Conservation (phyloP, 805 yeast species). For the Starmerella etchellsii region DNA sequence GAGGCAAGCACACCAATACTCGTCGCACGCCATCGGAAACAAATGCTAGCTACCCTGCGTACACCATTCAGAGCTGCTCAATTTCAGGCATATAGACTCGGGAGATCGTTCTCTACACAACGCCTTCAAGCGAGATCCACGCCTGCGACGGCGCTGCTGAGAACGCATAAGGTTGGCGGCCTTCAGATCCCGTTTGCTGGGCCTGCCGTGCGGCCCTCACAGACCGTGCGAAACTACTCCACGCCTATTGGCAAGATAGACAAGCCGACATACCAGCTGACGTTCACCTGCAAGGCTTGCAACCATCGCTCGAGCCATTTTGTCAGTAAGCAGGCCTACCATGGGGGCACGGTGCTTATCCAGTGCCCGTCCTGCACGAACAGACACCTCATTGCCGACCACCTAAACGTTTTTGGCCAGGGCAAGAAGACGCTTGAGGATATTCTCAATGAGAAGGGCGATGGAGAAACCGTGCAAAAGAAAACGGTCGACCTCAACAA, state of each 20-base stretch:
- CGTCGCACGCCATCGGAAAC: too few species aligned
- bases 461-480: slow-evolving; percentile 60
- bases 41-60: too few species aligned
- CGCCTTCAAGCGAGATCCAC: too few species aligned
- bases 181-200: too few species aligned
- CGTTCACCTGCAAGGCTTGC: slow-evolving; percentile 87
- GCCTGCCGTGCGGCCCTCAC: too few species aligned
- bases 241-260: slow-evolving; percentile 37
- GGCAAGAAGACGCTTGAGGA: slow-evolving; percentile 66
- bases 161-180: too few species aligned
- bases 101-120: too few species aligned
- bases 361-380: slow-evolving; percentile 86
- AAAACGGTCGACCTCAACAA: slow-evolving; percentile 44
- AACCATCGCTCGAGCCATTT: slow-evolving; percentile 71
- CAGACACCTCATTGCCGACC: slow-evolving; percentile 86
- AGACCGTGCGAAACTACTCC: slow-evolving; percentile 3
- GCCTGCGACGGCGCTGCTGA: too few species aligned
- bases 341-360: slow-evolving; percentile 70
- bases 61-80: too few species aligned
- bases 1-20: too few species aligned
- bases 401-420: slow-evolving; percentile 71
- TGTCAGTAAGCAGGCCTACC: slow-evolving; percentile 87
- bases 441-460: slow-evolving; percentile 44
- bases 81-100: too few species aligned
- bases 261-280: slow-evolving; percentile 70